These are phyloP conservation scores for Ceratocystis cacaofunesta DNA, from an alignment of 2,329 filamentous ascomycete genomes.

Conservation along the genomic window DNA sequence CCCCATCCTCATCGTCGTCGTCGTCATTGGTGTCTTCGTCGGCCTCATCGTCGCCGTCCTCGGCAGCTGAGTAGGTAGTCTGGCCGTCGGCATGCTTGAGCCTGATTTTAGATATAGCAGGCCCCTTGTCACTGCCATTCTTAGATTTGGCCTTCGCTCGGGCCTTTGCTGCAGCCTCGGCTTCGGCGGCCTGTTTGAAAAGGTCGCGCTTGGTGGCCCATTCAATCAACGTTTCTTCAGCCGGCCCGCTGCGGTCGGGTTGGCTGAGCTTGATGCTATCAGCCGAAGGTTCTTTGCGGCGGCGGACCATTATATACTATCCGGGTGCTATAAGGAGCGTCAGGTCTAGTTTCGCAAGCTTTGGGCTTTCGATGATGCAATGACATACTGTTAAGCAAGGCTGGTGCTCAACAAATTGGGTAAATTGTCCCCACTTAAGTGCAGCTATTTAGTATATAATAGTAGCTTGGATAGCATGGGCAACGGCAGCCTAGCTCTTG, in stretches of 20 bases:
- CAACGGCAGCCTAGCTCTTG: not conserved
- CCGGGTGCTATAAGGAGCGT: not conserved
- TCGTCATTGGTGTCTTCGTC: constrained; percentile 21
- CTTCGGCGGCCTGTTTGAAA: constrained; percentile 34
- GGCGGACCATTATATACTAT: constrained; percentile 30
- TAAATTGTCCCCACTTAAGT: not conserved
- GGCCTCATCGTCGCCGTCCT: constrained; percentile 24
- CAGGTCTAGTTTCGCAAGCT: not conserved
- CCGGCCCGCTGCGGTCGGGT: constrained; percentile 50
- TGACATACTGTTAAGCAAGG: not conserved
- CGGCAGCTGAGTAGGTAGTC: constrained; percentile 19
- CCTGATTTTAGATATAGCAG: constrained; percentile 11
- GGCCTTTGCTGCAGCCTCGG: constrained; percentile 23
- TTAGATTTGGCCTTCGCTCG: constrained; percentile 22
- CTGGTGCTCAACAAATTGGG: not conserved
- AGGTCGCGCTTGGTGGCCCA: constrained; percentile 51
- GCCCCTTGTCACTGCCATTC: constrained; percentile 21
- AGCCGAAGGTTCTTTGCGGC: constrained; percentile 32
- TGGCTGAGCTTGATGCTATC: constrained; percentile 46
- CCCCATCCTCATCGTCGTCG: constrained; percentile 23
- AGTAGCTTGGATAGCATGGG: not conserved
- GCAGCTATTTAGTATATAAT: not conserved
- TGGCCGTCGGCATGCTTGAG: constrained; percentile 14
- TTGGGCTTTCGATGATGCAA: not conserved
- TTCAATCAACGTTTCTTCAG: constrained; percentile 55